Percentiles rank a stretch among this genome's conserved stretches.
Evolutionary conservation across 2,329 filamentous ascomycete genomes (phyloP).

Genomic region (Colletotrichum sidae): DNA sequence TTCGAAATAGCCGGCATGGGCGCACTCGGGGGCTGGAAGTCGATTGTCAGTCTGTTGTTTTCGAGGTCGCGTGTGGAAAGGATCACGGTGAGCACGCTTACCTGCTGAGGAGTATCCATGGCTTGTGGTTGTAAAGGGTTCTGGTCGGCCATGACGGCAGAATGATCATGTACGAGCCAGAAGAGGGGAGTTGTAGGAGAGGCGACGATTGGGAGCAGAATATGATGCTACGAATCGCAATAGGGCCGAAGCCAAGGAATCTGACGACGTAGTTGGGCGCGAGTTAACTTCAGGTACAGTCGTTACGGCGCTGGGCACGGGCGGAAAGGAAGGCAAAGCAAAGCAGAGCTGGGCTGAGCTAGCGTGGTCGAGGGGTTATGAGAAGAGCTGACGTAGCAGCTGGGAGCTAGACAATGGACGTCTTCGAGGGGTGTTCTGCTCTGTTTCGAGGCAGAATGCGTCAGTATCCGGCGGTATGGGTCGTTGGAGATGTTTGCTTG

Average conservation of each 20-base stretch:
- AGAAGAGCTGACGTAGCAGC: slow-evolving; percentile 31
- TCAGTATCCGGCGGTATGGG: slow-evolving; percentile 7
- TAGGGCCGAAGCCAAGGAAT: slow-evolving; percentile 32
- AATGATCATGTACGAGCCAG: slow-evolving; percentile 13
- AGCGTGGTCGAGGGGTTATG: slow-evolving; percentile 19
- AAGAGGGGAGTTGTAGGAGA: slow-evolving; percentile 6
- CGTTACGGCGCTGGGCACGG: slow-evolving; percentile 16
- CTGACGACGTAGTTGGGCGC: slow-evolving; percentile 22
- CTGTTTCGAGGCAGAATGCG: slow-evolving; percentile 14
- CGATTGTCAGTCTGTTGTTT: slow-evolving; percentile 3
- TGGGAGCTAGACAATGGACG: slow-evolving; percentile 8
- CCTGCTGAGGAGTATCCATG: slow-evolving; percentile 38
- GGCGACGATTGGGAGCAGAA: slow-evolving; percentile 11
- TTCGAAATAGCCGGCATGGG: slow-evolving; percentile 45
- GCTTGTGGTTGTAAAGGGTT: slow-evolving; percentile 30
- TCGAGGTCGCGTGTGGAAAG: background rate
- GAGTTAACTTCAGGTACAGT: slow-evolving; percentile 11
- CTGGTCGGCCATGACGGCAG: slow-evolving; percentile 34
- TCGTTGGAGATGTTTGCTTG: slow-evolving; percentile 9
- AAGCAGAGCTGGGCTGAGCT: background rate
- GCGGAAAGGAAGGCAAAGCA: slow-evolving; percentile 8
- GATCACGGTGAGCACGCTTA: slow-evolving; percentile 17
- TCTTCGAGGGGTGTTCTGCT: slow-evolving; percentile 15
- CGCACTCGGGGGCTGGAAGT: slow-evolving; percentile 13
- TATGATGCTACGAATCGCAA: slow-evolving; percentile 20